A percentile compares a stretch with the other conserved stretches of the same genome.
Conservation (phyloP, 139 green algal genomes). For the Tetradesmus lagerheimii region DNA sequence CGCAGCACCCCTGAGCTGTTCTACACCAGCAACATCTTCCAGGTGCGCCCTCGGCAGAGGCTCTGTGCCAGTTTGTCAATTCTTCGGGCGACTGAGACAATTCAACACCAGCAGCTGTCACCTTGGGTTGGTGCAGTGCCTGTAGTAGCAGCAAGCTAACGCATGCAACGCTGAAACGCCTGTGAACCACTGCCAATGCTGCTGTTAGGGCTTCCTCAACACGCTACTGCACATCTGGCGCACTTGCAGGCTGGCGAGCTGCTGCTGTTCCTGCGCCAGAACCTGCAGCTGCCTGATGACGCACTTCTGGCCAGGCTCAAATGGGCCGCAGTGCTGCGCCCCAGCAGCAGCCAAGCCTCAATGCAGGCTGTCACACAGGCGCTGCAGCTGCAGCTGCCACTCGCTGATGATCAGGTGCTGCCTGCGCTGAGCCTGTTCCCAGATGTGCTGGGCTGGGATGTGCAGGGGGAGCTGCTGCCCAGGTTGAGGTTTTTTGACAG, state of each 20-base stretch:
- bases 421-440: background rate
- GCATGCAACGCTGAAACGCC: background rate
- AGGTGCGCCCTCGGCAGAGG: background rate
- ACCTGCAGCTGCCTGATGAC: conserved; percentile 14
- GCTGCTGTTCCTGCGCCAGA: conserved; percentile 30
- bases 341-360: background rate
- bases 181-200: background rate
- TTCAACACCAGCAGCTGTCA: background rate
- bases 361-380: background rate
- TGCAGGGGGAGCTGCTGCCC: background rate
- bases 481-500: background rate
- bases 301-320: background rate
- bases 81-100: too few relatives aligned
- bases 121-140: background rate
- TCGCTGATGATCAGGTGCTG: background rate
- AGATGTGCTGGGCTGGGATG: conserved; percentile 25
- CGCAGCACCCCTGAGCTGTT: conserved; percentile 16
- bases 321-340: conserved; percentile 22
- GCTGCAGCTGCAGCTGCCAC: background rate
- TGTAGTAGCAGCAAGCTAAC: background rate
- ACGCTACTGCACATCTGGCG: background rate
- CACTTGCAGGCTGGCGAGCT: conserved; percentile 21
- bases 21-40: conserved; percentile 22
- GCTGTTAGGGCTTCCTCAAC: too few relatives aligned
- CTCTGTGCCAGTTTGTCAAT: too few relatives aligned